These are phyloP conservation scores for Trichoderma pleuroti DNA, from an alignment of 2,329 filamentous ascomycete species.

Conservation along the genomic window DNA sequence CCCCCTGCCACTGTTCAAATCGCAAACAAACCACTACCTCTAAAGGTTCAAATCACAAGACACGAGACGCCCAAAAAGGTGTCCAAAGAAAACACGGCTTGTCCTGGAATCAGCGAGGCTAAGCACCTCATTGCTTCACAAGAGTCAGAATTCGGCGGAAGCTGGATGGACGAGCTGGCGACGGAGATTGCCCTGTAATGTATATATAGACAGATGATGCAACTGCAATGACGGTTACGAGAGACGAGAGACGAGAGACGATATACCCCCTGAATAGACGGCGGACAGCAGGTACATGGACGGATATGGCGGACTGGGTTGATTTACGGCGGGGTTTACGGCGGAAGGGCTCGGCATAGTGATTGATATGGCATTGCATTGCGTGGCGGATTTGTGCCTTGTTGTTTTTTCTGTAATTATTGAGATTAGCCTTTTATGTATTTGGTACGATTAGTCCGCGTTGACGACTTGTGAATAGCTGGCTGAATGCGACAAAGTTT, in stretches of 20 bases:
- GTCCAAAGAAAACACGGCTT: slow-evolving; percentile 26
- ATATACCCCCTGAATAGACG: slow-evolving; percentile 2
- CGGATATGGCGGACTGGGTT: background rate
- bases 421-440: background rate
- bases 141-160: slow-evolving; percentile 39
- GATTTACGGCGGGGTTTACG: background rate
- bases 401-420: background rate
- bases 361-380: background rate
- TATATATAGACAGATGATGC: background rate
- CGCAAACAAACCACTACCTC: background rate
- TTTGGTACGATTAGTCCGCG: background rate
- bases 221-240: background rate
- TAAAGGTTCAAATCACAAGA: background rate
- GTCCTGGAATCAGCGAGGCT: background rate
- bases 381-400: background rate
- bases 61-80: background rate
- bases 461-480: background rate
- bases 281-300: background rate
- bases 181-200: slow-evolving; percentile 28
- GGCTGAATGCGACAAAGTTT: background rate
- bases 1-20: background rate
- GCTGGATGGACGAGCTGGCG: slow-evolving; percentile 38
- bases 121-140: slow-evolving; percentile 29
- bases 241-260: background rate
- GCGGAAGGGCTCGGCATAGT: background rate